A percentile compares a stretch with the other conserved stretches of the same genome.
These are phyloP conservation scores for Aureobasidium sp. DNA, from an alignment of 2,329 filamentous ascomycete species.

Conservation along the genomic window DNA sequence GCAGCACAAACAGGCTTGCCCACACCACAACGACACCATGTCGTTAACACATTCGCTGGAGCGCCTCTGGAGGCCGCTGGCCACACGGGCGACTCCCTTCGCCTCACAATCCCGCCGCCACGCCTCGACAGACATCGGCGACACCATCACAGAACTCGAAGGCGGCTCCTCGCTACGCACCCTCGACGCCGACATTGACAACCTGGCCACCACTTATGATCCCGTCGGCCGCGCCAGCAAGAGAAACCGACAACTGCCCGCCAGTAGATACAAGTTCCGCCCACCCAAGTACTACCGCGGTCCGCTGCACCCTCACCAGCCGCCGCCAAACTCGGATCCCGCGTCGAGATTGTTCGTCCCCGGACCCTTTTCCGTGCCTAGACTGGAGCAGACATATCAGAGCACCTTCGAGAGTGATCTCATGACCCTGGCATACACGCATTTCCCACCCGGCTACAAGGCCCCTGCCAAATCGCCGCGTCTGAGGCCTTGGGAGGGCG, in stretches of 20 bases:
- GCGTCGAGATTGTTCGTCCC: constrained; percentile 81
- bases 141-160: constrained; percentile 38
- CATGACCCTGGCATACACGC: constrained; percentile 79
- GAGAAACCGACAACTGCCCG: constrained; percentile 38
- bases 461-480: constrained; percentile 52
- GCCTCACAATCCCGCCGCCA: constrained; percentile 23
- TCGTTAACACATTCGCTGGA: constrained; percentile 10
- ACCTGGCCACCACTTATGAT: constrained; percentile 35
- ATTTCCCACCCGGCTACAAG: constrained; percentile 70
- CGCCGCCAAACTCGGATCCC: constrained; percentile 77
- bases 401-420: constrained; percentile 80
- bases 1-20: not conserved
- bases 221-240: constrained; percentile 39
- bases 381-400: constrained; percentile 83
- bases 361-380: constrained; percentile 81
- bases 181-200: constrained; percentile 31
- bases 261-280: constrained; percentile 80
- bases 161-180: constrained; percentile 37
- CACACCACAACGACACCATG: not conserved
- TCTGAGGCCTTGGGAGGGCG: constrained; percentile 78
- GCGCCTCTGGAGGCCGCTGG: constrained; percentile 6
- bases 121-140: constrained; percentile 24
- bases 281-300: constrained; percentile 92
- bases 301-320: constrained; percentile 85
- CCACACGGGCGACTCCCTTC: not conserved